These are phyloP conservation scores for Spatholobus suberectus DNA, from an alignment of 306 rosid genomes.

Conservation along the genomic window DNA sequence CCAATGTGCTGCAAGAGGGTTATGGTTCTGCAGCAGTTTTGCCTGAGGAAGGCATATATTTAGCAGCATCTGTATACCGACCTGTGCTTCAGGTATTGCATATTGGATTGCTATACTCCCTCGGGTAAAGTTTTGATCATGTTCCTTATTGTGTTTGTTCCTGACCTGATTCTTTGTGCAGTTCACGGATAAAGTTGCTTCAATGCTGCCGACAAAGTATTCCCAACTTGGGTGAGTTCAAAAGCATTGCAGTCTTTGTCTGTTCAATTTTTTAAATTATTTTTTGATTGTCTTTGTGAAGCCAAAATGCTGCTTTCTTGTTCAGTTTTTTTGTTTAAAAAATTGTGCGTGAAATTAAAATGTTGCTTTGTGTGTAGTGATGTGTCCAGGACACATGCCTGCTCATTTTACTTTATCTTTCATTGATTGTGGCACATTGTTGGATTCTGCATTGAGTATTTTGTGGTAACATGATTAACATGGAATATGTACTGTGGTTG, in stretches of 20 bases:
- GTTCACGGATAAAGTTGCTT: conserved; percentile 94
- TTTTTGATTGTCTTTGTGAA: conserved; percentile 6
- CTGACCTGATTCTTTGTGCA: conserved; percentile 58
- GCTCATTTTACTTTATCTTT: not conserved
- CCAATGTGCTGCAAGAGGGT: conserved; percentile 90
- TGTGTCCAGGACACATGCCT: not conserved
- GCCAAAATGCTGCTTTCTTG: conserved; percentile 27
- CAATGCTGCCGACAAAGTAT: conserved; percentile 89
- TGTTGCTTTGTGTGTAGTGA: conserved; percentile 12
- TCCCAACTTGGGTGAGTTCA: conserved; percentile 86
- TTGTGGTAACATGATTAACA: not conserved
- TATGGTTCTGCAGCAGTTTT: conserved; percentile 97
- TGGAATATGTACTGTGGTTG: not conserved
- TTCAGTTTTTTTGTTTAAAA: conserved; percentile 14
- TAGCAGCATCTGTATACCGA: conserved; percentile 93
- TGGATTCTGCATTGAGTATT: conserved; percentile 19
- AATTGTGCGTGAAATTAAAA: conserved; percentile 2
- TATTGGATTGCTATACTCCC: conserved; percentile 30
- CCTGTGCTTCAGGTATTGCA: conserved; percentile 91
- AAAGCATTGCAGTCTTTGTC: conserved; percentile 30
- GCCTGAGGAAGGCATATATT: conserved; percentile 98
- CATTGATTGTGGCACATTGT: not conserved
- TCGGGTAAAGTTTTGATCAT: conserved; percentile 23
- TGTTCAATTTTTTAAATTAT: not conserved
- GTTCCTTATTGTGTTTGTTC: conserved; percentile 30